phyloP scores from a whole-genome alignment of 2,329 filamentous ascomycete species.

The Tothia fuscella region DNA sequence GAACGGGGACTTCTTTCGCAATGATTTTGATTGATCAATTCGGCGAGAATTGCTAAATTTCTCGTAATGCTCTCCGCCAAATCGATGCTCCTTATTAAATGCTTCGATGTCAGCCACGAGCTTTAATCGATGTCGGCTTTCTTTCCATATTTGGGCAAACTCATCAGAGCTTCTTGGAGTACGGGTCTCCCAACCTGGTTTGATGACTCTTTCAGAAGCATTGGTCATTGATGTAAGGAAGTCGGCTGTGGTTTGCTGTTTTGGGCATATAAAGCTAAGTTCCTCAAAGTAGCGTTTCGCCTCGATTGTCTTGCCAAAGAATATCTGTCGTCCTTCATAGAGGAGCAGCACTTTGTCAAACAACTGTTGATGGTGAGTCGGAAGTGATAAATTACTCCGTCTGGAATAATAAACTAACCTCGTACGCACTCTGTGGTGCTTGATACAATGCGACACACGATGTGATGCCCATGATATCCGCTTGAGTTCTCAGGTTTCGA shows the following conservation, averaged over 20 bases:
- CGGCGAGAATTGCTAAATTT: neutral
- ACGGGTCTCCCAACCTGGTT: constrained; percentile 42
- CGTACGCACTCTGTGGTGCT: constrained; percentile 39
- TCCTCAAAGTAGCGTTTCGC: constrained; percentile 56
- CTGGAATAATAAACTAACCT: too few relatives aligned
- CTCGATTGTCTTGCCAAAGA: constrained; percentile 49
- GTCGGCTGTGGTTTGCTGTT: constrained; percentile 55
- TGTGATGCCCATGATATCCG: constrained; percentile 37
- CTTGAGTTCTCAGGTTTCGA: constrained; percentile 37
- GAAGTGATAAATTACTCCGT: too few relatives aligned
- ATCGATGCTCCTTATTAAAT: neutral
- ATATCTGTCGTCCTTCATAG: constrained; percentile 63
- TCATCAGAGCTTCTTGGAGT: constrained; percentile 43
- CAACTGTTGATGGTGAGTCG: neutral
- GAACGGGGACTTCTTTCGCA: neutral
- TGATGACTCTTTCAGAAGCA: constrained; percentile 44
- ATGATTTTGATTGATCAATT: neutral
- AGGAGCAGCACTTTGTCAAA: constrained; percentile 68
- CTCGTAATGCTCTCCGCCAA: neutral
- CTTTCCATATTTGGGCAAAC: constrained; percentile 31
- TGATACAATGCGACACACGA: constrained; percentile 48
- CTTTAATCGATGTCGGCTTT: constrained; percentile 11
- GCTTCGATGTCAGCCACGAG: neutral
- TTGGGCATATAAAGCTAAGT: constrained; percentile 56
- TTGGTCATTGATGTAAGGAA: constrained; percentile 60